A percentile compares a stretch with the other conserved stretches of the same genome.
Evolutionary conservation across 345 rosid genomes (phyloP).

Genomic region (Psidium friedrichsthalianum): DNA sequence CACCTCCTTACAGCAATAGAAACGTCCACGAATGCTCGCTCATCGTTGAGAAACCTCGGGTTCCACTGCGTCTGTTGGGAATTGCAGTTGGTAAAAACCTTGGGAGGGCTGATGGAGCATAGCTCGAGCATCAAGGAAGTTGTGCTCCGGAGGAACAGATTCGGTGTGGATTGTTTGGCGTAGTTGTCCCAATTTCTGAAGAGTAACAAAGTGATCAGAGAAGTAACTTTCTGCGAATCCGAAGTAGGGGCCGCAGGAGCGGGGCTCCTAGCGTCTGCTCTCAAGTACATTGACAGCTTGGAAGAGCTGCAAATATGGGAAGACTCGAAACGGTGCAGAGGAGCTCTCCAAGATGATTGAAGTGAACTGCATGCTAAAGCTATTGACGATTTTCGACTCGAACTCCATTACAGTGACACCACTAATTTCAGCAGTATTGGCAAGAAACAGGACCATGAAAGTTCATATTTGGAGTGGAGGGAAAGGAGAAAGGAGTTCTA

Average conservation of each 20-base stretch:
- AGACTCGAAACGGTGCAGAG: conserved; percentile 80
- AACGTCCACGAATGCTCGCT: conserved; percentile 22
- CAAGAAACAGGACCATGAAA: conserved; percentile 67
- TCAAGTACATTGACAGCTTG: conserved; percentile 49
- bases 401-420: conserved; percentile 63
- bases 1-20: conserved; percentile 42
- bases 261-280: conserved; percentile 49
- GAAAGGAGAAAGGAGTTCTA: conserved; percentile 47
- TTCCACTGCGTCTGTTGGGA: conserved; percentile 65
- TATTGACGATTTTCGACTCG: conserved; percentile 69
- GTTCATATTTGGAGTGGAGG: conserved; percentile 81
- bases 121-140: conserved; percentile 49
- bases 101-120: conserved; percentile 47
- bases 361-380: conserved; percentile 61
- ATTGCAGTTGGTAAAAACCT: conserved; percentile 29
- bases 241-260: conserved; percentile 50
- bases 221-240: conserved; percentile 48
- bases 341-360: conserved; percentile 94
- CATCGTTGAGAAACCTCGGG: conserved; percentile 49
- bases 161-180: conserved; percentile 34
- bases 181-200: conserved; percentile 46
- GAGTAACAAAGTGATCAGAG: conserved; percentile 48
- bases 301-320: conserved; percentile 97
- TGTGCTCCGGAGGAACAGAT: conserved; percentile 44
- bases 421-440: conserved; percentile 74